phyloP scores from a whole-genome alignment of 768 basidiomycete species.

The Scleroderma bovista region DNA sequence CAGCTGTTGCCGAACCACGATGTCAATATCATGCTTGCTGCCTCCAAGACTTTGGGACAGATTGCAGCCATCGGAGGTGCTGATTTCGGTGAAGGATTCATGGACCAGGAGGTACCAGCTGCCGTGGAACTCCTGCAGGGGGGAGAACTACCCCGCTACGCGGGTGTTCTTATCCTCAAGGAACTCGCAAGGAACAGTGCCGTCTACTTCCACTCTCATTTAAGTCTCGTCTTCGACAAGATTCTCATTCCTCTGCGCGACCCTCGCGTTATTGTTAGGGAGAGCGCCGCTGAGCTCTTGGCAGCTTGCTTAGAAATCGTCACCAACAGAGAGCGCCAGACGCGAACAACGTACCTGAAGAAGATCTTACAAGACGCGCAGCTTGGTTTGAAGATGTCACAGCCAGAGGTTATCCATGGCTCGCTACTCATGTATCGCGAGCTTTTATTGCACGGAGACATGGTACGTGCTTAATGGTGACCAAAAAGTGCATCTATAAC shows the following conservation, averaged over 20 bases:
- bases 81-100: slow-evolving; percentile 82
- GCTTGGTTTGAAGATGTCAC: slow-evolving; percentile 67
- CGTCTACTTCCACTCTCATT: slow-evolving; percentile 82
- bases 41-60: slow-evolving; percentile 86
- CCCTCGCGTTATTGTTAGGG: slow-evolving; percentile 82
- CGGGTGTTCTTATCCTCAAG: slow-evolving; percentile 89
- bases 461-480: slow-evolving; percentile 49
- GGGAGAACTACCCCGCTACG: slow-evolving; percentile 80
- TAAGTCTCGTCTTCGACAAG: slow-evolving; percentile 84
- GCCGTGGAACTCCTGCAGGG: slow-evolving; percentile 77
- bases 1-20: slow-evolving; percentile 88
- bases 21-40: slow-evolving; percentile 89
- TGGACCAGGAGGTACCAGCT: slow-evolving; percentile 83
- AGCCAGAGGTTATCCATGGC: slow-evolving; percentile 89
- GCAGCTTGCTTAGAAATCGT: slow-evolving; percentile 90
- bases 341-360: slow-evolving; percentile 57
- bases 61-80: slow-evolving; percentile 82
- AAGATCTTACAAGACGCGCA: slow-evolving; percentile 91
- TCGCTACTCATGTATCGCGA: slow-evolving; percentile 89
- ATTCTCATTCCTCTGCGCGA: slow-evolving; percentile 89
- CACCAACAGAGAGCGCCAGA: slow-evolving; percentile 62
- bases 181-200: slow-evolving; percentile 90
- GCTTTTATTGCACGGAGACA: slow-evolving; percentile 87
- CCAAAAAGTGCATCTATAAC: neutral
- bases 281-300: slow-evolving; percentile 90